Evolutionary conservation across 225 moss, liverwort and hornwort genomes (phyloP).

Genomic region (Pseudoscleropodium purum): DNA sequence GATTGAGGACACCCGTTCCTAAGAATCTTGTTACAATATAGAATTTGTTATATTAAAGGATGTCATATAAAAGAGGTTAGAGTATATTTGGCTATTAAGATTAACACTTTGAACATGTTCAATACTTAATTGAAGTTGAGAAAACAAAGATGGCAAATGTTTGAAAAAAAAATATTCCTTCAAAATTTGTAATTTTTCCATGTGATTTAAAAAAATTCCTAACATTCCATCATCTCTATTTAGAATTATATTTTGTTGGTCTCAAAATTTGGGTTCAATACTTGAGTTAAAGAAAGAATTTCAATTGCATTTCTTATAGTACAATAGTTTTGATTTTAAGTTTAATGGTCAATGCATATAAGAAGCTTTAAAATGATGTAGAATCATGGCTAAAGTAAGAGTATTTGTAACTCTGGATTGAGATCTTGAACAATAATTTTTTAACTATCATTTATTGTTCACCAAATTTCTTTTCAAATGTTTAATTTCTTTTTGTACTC

Average conservation of each 20-base stretch:
- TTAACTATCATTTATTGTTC: neutral
- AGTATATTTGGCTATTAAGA: neutral
- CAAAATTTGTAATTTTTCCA: neutral
- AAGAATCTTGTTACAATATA: neutral
- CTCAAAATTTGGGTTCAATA: no score
- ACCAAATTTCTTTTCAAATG: neutral
- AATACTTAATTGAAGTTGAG: neutral
- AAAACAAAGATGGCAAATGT: neutral
- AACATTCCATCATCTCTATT: neutral
- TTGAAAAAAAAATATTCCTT: neutral
- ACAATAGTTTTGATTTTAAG: neutral
- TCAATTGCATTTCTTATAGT: neutral
- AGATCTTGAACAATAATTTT: neutral
- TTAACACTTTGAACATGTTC: no score
- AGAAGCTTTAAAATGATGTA: neutral
- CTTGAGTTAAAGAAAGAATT: no score
- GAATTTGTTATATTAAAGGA: neutral
- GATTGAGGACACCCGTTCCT: neutral
- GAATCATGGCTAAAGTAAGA: accelerated
- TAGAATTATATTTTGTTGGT: neutral
- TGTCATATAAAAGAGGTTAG: neutral
- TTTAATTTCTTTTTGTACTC: neutral
- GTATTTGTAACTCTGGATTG: neutral
- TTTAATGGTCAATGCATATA: neutral
- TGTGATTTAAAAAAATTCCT: neutral